Base-by-base conservation (phyloP, 2,329 filamentous ascomycete species). In the Tolypocladium ovalisporum region DNA sequence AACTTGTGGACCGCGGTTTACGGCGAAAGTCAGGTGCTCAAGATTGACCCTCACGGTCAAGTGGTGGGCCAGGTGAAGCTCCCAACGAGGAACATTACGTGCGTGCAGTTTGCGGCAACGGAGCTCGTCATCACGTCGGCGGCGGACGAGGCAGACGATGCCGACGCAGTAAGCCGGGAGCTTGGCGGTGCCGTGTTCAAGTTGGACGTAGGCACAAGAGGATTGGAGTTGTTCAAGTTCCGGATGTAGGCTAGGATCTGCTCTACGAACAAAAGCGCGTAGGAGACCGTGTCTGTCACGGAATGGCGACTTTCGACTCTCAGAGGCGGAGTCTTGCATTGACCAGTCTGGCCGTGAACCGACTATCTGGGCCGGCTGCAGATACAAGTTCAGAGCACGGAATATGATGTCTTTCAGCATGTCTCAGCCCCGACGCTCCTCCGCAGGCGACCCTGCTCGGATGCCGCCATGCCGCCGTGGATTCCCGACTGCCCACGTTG, bases 1-100 rank as follows among this genome's bases (percentile, higher is more conserved):
- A 87, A 88, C 74, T 79, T 96, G 66, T 97, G 93, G 92, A 86
- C 88, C 60, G 89, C 90, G 9, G 78, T 94, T n/a, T 94, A 90
- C 68, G 90, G 90, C 56, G 88, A 87, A 61, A 77, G 82, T 59
- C 82, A 84, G 59, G 89, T 96, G 29, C 74, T 96, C 62, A 84
- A 88, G 69, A 86, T 96, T 66, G 83, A 81, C 53, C 82, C 85
- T 5, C 71, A 80, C 54, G 90, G 90, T 3, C 75, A 85, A 65
- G 73, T 96, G 35, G 77, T 92, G 6, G 90, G 89, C 8, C 82
- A 90, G 73, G 79, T 97, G 61, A 79, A 76, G 57, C 75, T 95
- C 62, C 90, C 91, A 5, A 95, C 91, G 15, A 79, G 80, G 60
- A 88, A 90, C 71, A 82, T 90, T 62, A 94, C 90, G 9, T 96